Base-by-base conservation (phyloP, 176 grass and related monocot genomes). In the Carex cristatella region DNA sequence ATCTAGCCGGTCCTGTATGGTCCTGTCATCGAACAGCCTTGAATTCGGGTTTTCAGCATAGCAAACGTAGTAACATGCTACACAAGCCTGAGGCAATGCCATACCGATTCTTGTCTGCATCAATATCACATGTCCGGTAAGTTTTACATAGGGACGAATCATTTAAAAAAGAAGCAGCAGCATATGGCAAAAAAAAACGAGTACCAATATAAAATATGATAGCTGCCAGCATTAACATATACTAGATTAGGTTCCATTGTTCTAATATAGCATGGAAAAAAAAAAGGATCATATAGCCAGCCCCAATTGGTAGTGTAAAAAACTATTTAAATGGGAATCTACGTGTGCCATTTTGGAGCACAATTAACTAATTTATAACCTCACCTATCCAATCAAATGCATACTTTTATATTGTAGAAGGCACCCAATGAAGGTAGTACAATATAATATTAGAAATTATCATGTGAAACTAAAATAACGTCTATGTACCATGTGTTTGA, bases 1-100 rank as follows among this genome's bases (percentile, higher is more conserved):
- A 0, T 3, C 0, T 16, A 99, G 87, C 62, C 86, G 91, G 0
- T 91, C 67, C 2, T 56, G 81, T 16, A 99, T 94, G 85, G 88
- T 92, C 10, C 1, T 4, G 87, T 95, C 23, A 23, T 23, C 90
- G 83, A 99, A 99, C 71, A 92, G 81, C 72, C 90, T 84, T 11
- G 90, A 81, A 0, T 0, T 4, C 0, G 96, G 93, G 85, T 94
- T 95, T 87, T 99, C 96, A 55, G 96, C 96, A 88, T 83, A 95
- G 93, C 91, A 99, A 13, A 99, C 91, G 81, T 87, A 99, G 90
- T 95, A 99, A 90, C 96, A 99, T 1, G 88, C 93, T 3, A 99
- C 91, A 89, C 96, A 99, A 2, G 96, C 96, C 76, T 99, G 96
- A 35, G 96, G 91, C 90, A 99, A 81, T 87, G 93, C 96, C 96